phyloP scores from a whole-genome alignment of 164 flowering plant genomes.

The Saururus chinensis region DNA sequence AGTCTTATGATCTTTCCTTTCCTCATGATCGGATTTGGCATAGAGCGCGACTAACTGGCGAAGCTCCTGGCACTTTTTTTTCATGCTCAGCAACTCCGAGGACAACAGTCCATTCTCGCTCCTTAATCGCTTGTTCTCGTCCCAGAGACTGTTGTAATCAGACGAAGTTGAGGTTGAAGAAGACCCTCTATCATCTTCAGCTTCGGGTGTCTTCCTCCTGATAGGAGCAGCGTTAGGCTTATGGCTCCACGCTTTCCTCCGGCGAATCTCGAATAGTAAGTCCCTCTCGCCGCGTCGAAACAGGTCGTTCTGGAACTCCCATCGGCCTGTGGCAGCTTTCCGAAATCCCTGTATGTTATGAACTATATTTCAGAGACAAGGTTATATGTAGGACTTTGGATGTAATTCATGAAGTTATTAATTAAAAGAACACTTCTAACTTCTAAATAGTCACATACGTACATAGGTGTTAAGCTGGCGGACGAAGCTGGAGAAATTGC shows the following conservation, averaged over 20 bases:
- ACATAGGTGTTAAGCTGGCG: conserved; percentile 89
- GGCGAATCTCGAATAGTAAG: conserved; percentile 37
- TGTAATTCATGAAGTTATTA: no score
- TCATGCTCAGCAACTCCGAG: conserved; percentile 43
- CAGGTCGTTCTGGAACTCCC: conserved; percentile 77
- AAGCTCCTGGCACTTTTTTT: conserved; percentile 56
- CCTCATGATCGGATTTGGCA: conserved; percentile 10
- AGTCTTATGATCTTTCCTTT: conserved; percentile 13
- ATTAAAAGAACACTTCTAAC: no score
- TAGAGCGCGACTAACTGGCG: conserved; percentile 39
- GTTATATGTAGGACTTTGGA: not conserved
- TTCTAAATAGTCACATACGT: not conserved
- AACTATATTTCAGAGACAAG: not conserved
- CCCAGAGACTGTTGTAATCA: conserved; percentile 26
- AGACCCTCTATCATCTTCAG: conserved; percentile 46
- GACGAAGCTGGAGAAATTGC: conserved; percentile 90
- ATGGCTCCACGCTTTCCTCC: conserved; percentile 53
- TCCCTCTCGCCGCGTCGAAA: conserved; percentile 50
- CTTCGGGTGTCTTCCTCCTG: conserved; percentile 3
- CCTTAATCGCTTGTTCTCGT: conserved; percentile 61
- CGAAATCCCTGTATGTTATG: conserved; percentile 39
- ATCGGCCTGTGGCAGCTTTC: conserved; percentile 55
- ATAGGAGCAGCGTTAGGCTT: conserved; percentile 15
- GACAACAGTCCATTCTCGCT: conserved; percentile 42
- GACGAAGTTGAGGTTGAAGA: conserved; percentile 49